phyloP scores from a whole-genome alignment of 306 rosid species.

The Spatholobus suberectus region DNA sequence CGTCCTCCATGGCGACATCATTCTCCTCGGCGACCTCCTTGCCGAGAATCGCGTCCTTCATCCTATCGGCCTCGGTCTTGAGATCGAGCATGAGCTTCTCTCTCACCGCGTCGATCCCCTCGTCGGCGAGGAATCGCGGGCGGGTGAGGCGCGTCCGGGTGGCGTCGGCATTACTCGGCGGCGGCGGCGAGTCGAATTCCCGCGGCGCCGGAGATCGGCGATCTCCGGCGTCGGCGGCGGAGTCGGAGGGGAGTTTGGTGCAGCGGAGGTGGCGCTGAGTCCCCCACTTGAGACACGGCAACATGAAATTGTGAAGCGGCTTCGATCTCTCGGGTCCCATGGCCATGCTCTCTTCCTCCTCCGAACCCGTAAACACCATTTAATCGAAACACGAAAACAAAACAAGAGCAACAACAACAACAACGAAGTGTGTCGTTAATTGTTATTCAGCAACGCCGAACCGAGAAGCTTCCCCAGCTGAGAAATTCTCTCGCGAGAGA shows the following conservation, averaged over 20 bases:
- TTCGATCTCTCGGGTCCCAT: constrained; percentile 76
- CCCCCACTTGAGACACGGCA: constrained; percentile 91
- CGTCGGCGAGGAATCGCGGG: constrained; percentile 49
- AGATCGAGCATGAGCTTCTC: constrained; percentile 87
- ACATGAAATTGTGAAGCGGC: constrained; percentile 86
- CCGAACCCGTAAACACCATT: constrained; percentile 64
- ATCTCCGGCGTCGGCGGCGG: constrained; percentile 40
- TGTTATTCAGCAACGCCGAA: neutral
- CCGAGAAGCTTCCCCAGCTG: constrained; percentile 35
- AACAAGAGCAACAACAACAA: neutral
- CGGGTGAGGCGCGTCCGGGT: constrained; percentile 39
- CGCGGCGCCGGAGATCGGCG: constrained; percentile 51
- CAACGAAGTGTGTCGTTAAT: neutral
- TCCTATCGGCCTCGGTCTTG: constrained; percentile 68
- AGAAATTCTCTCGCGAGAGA: neutral
- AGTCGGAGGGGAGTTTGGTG: constrained; percentile 46
- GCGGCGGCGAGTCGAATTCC: constrained; percentile 39
- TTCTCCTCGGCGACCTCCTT: constrained; percentile 43
- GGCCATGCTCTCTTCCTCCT: constrained; percentile 56
- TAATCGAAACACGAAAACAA: neutral
- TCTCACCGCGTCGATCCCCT: constrained; percentile 81
- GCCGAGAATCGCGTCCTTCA: constrained; percentile 70
- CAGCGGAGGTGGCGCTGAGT: constrained; percentile 81
- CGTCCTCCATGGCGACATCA: neutral
- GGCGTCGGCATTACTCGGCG: constrained; percentile 32